These are phyloP conservation scores for Vachellia collinsii DNA, from an alignment of 306 rosid species.

Conservation along the genomic window DNA sequence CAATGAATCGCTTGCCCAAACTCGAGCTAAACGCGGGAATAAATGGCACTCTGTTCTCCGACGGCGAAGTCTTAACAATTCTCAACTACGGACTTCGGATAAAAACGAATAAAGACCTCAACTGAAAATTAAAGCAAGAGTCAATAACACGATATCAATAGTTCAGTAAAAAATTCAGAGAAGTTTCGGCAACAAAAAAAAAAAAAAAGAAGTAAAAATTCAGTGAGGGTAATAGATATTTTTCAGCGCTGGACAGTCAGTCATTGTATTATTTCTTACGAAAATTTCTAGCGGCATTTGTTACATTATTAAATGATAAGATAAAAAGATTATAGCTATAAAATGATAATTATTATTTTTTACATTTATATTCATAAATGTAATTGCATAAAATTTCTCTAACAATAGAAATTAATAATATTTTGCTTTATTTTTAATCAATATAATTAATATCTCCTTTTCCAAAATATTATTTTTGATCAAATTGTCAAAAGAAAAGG, in stretches of 20 bases:
- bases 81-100: not conserved
- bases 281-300: not conserved
- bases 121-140: not conserved
- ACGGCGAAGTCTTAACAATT: not conserved
- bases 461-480: not conserved
- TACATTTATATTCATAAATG: too few relatives aligned
- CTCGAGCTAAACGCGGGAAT: not conserved
- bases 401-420: not conserved
- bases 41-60: not conserved
- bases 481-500: not conserved
- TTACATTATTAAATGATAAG: not conserved
- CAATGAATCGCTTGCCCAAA: not conserved
- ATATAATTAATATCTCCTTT: not conserved
- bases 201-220: too few relatives aligned
- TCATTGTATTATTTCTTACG: not conserved
- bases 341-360: too few relatives aligned
- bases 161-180: not conserved
- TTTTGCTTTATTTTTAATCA: not conserved
- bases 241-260: not conserved
- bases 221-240: not conserved
- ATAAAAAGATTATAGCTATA: too few relatives aligned
- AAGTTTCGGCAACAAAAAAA: too few relatives aligned
- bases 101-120: not conserved
- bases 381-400: too few relatives aligned
- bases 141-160: not conserved